phyloP scores from a whole-genome alignment of 139 green algal species.

The Chlorella sp. region DNA sequence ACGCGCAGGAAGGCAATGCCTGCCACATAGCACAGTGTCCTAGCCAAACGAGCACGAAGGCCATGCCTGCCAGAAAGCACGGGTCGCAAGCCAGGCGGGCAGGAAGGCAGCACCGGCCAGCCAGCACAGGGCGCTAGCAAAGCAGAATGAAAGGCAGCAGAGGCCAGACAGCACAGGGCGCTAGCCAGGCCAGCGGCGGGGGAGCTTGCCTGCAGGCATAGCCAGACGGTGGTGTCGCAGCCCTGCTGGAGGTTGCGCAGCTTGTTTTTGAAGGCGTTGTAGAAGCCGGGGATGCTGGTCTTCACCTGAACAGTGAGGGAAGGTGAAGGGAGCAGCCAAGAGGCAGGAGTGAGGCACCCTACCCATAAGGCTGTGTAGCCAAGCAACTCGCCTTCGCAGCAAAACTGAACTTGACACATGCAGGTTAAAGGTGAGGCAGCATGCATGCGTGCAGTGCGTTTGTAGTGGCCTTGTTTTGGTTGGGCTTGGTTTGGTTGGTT shows the following conservation, averaged over 20 bases:
- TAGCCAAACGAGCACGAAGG: too few relatives aligned
- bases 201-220: conserved; percentile 57
- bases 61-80: too few relatives aligned
- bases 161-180: background rate
- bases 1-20: too few relatives aligned
- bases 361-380: background rate
- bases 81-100: too few relatives aligned
- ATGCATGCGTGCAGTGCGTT: background rate
- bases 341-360: too few relatives aligned
- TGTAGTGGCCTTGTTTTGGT: too few relatives aligned
- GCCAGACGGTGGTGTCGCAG: conserved; percentile 71
- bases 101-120: background rate
- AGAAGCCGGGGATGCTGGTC: conserved; percentile 71
- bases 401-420: too few relatives aligned
- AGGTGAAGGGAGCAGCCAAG: background rate
- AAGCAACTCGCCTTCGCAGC: too few relatives aligned
- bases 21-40: too few relatives aligned
- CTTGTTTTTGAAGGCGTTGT: conserved; percentile 55
- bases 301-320: conserved; percentile 19
- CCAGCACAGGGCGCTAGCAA: too few relatives aligned
- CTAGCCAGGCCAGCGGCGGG: background rate
- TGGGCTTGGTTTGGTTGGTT: too few relatives aligned
- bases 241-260: conserved; percentile 62
- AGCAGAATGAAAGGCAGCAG: background rate
- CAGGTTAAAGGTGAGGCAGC: background rate